Base-by-base conservation (phyloP, 1,139 yeast species). In the Suhomyces wounanorum region DNA sequence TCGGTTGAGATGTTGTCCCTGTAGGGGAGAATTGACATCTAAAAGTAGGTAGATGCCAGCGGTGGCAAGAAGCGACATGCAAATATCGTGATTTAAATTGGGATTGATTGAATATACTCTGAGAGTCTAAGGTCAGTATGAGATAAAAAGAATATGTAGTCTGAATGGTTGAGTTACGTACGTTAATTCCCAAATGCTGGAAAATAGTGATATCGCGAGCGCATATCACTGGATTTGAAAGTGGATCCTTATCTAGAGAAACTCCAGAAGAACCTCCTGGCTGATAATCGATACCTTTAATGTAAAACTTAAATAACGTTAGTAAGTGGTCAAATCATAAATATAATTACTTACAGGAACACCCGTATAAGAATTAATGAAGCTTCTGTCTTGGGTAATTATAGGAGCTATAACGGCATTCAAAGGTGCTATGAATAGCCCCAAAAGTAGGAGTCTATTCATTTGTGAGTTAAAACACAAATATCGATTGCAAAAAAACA, bases 31-130 rank as follows among this genome's bases (percentile, higher is more conserved):
- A 66, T 91, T 92, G 37, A 94, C 96, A 67, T 94, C 99, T 38
- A 94, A 74, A 33, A 94, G 85, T 50, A 94, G 78, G 65, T 94
- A 94, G 36, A 94, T 92, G 0, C 98, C 98, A 0, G 97, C 96
- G 8, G 85, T 77, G 3, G 97, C 97, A 51, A 94, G 76, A 72
- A 92, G 70, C 0, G 96, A 81, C 98, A 94, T 94, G 65, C 99
- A 94, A 51, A 78, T 80, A 60, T 92, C 96, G 67, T 94, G 99
- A 65, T 91, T 79, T 52, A 90, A 72, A 52, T 84, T 83, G 2
- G 97, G 89, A 59, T 90, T 89, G 40, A 94, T 80, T 0, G 97
- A 86, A 63, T 94, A 94, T 13, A 94, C 87, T 55, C 99, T 78
- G 43, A 94, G 81, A 0, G 97, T 87, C 78, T 81, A 60, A 10